Base-by-base conservation (phyloP, 305 asterid species). In the Petunia hybrid region DNA sequence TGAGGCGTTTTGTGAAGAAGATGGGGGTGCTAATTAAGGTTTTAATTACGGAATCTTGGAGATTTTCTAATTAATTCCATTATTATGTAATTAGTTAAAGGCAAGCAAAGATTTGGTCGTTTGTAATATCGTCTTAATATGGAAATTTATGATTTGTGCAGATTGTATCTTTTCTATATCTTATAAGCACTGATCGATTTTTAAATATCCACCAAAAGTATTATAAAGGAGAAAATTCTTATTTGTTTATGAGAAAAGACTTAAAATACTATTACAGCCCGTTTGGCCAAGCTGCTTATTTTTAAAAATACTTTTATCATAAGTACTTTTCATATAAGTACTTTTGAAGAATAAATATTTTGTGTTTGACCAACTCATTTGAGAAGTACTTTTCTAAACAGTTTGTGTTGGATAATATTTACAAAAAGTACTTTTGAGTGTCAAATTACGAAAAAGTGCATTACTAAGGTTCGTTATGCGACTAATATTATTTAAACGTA, bases 11-110 rank as follows among this genome's bases (percentile, higher is more conserved):
- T 9, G 42, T 70, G 59, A 45, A 70, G 41, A 70, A 43, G 0
- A 22, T 22, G 31, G 31, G 16, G 8, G 42, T 70, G 60, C 12
- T 22, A 70, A 46, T 46, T 45, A 70, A 46, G 77, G 60, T 70
- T 2, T 31, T 70, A 70, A 46, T 31, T 46, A 22, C 41, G 77
- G 46, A 45, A 14, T 61, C 40, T 22, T 31, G 38, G 60, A 43
- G 59, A 69, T 69, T 69, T 69, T 70, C 77, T 22, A 9, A 70
- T 22, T 40, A 70, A 43, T 46, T 45, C 42, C 77, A 69, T 22
- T 69, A 5, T 69, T 69, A 69, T 69, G 22, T 6, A 46, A 9
- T 70, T 46, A 68, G 42, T 70, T 22, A 22, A 46, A 45, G 22
- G 13, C 77, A 70, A 70, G 31, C 5, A 70, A 70, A 70, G 22